Evolutionary conservation across 1,139 yeast genomes (phyloP), one percentile per base, ranked within the genome.

Genomic region (Geotrichum candidum): DNA sequence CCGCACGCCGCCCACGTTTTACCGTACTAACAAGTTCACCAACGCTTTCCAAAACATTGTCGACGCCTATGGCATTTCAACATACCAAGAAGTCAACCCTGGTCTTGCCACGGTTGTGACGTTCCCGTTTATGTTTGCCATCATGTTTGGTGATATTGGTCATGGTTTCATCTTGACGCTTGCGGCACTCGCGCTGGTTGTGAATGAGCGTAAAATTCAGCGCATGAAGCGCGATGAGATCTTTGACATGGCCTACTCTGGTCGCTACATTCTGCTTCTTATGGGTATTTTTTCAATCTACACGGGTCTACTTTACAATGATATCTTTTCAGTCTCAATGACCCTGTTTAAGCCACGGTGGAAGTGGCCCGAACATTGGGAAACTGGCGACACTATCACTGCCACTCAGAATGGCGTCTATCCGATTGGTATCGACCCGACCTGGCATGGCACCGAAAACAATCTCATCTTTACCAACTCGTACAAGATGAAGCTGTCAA

Each of bases 61-160:
- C 67, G 99, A 94, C 74, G 96, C 97, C 6, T 94, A 94, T 72
- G 99, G 98, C 68, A 82, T 92, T 60, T 96, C 97, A 15, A 85
- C 96, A 11, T 92, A 94, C 76, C 91, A 90, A 72, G 99, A 94
- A 74, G 95, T 94, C 48, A 94, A 94, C 71, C 97, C 99, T 1
- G 98, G 97, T 61, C 80, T 94, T 67, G 96, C 99, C 3, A 90
- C 99, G 0, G 83, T 92, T 56, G 88, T 94, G 46, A 94, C 99
- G 0, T 94, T 94, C 78, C 99, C 99, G 15, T 94, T 95, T 76
- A 90, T 94, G 97, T 94, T 94, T 79, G 97, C 99, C 48, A 89
- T 95, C 68, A 94, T 94, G 99, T 94, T 94, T 80, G 99, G 99
- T 76, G 99, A 94, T 77, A 76, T 92, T 65, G 99, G 99, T 3